Percentiles rank a stretch among this genome's conserved stretches.
These are phyloP conservation scores for Tricholoma sp. DNA, from an alignment of 768 basidiomycete species.

Conservation along the genomic window DNA sequence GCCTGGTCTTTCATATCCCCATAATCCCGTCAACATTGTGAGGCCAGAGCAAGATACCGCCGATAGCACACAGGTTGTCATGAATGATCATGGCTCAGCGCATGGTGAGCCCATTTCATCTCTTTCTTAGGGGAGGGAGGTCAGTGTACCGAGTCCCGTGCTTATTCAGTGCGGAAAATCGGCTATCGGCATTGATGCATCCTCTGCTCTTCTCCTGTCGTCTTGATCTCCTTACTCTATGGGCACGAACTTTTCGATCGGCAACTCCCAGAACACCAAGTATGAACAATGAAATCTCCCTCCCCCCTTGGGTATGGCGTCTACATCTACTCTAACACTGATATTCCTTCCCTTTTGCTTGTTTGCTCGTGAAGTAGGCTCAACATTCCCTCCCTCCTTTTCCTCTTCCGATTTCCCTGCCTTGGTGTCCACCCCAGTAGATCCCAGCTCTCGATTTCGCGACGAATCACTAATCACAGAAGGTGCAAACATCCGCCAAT, in stretches of 20 bases:
- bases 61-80: slow-evolving; percentile 20
- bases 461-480: slow-evolving; percentile 28
- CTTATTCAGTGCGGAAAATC: slow-evolving; percentile 85
- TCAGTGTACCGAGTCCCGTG: slow-evolving; percentile 84
- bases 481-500: slow-evolving; percentile 15
- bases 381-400: slow-evolving; percentile 49
- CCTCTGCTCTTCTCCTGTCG: slow-evolving; percentile 32
- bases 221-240: slow-evolving; percentile 24
- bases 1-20: slow-evolving; percentile 55
- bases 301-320: slow-evolving; percentile 42
- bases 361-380: slow-evolving; percentile 32
- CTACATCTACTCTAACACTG: slow-evolving; percentile 51
- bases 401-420: slow-evolving; percentile 78
- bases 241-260: slow-evolving; percentile 35
- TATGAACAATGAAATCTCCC: slow-evolving; percentile 33
- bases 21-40: slow-evolving; percentile 19
- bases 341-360: slow-evolving; percentile 37
- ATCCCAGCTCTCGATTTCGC: slow-evolving; percentile 18
- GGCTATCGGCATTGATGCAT: slow-evolving; percentile 64
- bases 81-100: slow-evolving; percentile 33
- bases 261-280: slow-evolving; percentile 21
- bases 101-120: slow-evolving; percentile 64
- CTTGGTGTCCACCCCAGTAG: slow-evolving; percentile 37
- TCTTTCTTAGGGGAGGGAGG: slow-evolving; percentile 73
- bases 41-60: slow-evolving; percentile 4